Evolutionary conservation across 129 eudicot genomes (phyloP), one percentile per base, ranked within the genome.

Genomic region (Flaveria ramosissima): DNA sequence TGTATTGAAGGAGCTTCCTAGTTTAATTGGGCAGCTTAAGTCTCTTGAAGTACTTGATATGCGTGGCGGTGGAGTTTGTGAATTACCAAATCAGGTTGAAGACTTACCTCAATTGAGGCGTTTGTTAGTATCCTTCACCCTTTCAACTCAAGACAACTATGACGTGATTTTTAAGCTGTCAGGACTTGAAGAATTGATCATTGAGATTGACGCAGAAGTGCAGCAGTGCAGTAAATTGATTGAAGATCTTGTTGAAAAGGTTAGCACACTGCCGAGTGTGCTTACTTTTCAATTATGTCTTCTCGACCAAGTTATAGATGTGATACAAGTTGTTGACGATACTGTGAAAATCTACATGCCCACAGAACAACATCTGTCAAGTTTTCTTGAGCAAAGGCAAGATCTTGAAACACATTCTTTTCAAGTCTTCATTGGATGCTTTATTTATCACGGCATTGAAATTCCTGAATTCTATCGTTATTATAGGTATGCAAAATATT

Each of bases 381-480:
- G 50, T 15, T 78, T 78, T 73, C 72, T 83, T 73, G 72, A 67
- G 3, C 73, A 17, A 72, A 73, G 76, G 9, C 41, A 72, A 43
- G 76, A 73, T 59, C 62, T 72, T 26, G 76, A 55, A 24, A 30
- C 71, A 9, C 32, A 12, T 24, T 67, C 68, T 0, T 83, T 83
- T 57, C 80, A 78, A 78, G 67, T 83, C 17, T 83, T 56, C 80
- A 78, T 83, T 59, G 83, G 77, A 17, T 83, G 80, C 61, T 60
- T 47, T 16, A 66, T 78, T n/a, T 55, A 83, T 47, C 3, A 3
- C 16, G 72, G 60, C 9, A 21, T 52, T 39, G 55, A 81, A 70
- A 61, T 70, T 21, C 81, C 71, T 13, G 80, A 81, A 19, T 75
- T 71, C 46, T 43, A 32, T 21, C 70, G 52, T 36, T 75, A 75